phyloP scores from a whole-genome alignment of 352 stramenopile genomes.

The Globisporangium abappressorium region DNA sequence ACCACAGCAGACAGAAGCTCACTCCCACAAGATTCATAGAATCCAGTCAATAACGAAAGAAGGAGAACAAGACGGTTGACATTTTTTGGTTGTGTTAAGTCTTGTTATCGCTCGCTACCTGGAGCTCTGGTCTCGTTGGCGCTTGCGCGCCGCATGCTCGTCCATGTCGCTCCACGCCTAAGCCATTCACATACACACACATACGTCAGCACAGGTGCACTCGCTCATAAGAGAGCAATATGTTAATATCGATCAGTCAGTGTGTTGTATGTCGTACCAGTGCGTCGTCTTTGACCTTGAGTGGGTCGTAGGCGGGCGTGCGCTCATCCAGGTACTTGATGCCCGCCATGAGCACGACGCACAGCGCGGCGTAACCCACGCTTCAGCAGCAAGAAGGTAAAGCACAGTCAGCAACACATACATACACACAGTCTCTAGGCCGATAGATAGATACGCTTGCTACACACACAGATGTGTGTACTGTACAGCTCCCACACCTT shows the following conservation, averaged over 20 bases:
- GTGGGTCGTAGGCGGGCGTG: slow-evolving; percentile 38
- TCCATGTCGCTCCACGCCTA: slow-evolving; percentile 74
- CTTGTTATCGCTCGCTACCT: not conserved
- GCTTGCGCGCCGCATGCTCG: slow-evolving; percentile 24
- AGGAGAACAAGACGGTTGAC: not conserved
- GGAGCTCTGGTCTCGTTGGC: slow-evolving; percentile 12
- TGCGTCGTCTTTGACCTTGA: slow-evolving; percentile 31
- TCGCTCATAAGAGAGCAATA: too few species aligned
- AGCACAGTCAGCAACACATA: not conserved
- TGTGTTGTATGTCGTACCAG: slow-evolving; percentile 30
- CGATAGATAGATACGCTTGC: not conserved
- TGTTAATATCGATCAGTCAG: not conserved
- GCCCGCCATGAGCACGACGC: slow-evolving; percentile 48
- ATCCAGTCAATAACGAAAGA: not conserved
- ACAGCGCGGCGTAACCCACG: slow-evolving; percentile 58
- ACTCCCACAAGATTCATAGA: not conserved
- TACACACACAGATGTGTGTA: not conserved
- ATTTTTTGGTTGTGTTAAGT: not conserved
- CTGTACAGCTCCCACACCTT: slow-evolving; percentile 27
- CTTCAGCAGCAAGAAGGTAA: slow-evolving; percentile 21
- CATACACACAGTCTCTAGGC: not conserved
- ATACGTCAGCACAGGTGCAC: not conserved
- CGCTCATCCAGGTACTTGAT: slow-evolving; percentile 76
- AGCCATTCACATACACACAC: not conserved
- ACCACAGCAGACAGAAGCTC: not conserved